Percentiles rank a stretch among this genome's conserved stretches.
Conservation (phyloP, 306 rosid genomes). For the Cicer chorassanicum region DNA sequence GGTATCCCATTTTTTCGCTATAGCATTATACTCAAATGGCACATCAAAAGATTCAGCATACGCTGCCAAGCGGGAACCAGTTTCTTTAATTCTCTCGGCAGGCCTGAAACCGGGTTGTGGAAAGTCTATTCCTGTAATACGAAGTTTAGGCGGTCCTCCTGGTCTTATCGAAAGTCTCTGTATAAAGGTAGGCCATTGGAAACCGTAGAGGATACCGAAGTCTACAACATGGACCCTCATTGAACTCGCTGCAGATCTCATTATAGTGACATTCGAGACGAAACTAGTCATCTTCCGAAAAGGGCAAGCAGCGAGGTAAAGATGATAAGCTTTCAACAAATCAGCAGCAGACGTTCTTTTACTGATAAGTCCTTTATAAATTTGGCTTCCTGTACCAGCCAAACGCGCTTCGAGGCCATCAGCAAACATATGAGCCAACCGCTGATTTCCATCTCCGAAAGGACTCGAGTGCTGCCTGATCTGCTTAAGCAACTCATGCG, state of each 20-base stretch:
- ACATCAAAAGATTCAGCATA: constrained; percentile 81
- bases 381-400: constrained; percentile 98
- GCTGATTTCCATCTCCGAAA: constrained; percentile 89
- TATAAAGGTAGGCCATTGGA: constrained; percentile 93
- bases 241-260: constrained; percentile 46
- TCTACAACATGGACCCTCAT: constrained; percentile 77
- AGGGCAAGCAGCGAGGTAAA: constrained; percentile 89
- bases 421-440: constrained; percentile 84
- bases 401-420: constrained; percentile 96
- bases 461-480: constrained; percentile 75
- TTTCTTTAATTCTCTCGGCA: constrained; percentile 86
- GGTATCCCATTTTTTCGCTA: constrained; percentile 90
- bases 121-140: constrained; percentile 91
- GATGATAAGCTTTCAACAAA: constrained; percentile 75
- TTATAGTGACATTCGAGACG: constrained; percentile 68
- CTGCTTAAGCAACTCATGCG: constrained; percentile 71
- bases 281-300: constrained; percentile 75
- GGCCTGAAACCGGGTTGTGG: constrained; percentile 98
- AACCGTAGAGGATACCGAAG: constrained; percentile 93
- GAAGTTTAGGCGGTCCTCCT: constrained; percentile 83
- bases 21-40: constrained; percentile 79
- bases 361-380: constrained; percentile 77
- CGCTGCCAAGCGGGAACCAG: constrained; percentile 78
- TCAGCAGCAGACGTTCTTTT: constrained; percentile 78
- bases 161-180: constrained; percentile 61